Base-by-base conservation (phyloP, 257 asterid genomes). In the Asclepias syriaca region DNA sequence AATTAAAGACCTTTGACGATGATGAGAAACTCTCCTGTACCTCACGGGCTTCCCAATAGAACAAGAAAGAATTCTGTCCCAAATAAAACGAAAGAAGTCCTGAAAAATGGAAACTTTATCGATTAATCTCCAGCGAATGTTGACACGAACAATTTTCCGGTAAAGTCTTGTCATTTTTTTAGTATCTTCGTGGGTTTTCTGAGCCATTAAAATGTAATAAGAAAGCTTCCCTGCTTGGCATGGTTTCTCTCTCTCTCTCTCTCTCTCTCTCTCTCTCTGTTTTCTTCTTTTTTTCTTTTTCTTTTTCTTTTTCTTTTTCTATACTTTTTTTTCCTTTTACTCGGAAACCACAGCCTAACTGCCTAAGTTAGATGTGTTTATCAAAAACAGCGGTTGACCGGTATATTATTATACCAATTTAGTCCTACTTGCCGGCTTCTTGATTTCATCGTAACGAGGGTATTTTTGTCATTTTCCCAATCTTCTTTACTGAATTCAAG, bases 11-110 rank as follows among this genome's bases (percentile, higher is more conserved):
- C 75, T 78, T 13, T 74, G 39, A 34, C 3, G 39, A 34, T 34
- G 39, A 34, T 34, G 50, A 27, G 91, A 87, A 70, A 88, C 76
- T 32, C 87, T 80, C 46, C 84, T 66, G 78, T 90, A 93, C 46
- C 86, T 82, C 14, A 7, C 66, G 29, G 82, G 85, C 74, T 75
- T 77, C 76, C 93, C 79, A 9, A 70, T 66, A 5, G 97, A 89
- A 78, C 95, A 93, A 64, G 77, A 80, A 51, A 90, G 82, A n/a
- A 89, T 45, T 54, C 85, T 84, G 48, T 89, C 87, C 87, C 96
- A 89, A 50, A 93, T 14, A 32, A 87, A 72, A 56, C 82, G 77
- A 72, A 85, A 82, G 71, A 90, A 80, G 2, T 85, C 88, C 21
- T 85, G 82, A 66, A 89, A 74, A 15, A 75, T 72, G 34, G 90